Evolutionary conservation across 345 rosid species (phyloP).

Genomic region (Microcos paniculata): DNA sequence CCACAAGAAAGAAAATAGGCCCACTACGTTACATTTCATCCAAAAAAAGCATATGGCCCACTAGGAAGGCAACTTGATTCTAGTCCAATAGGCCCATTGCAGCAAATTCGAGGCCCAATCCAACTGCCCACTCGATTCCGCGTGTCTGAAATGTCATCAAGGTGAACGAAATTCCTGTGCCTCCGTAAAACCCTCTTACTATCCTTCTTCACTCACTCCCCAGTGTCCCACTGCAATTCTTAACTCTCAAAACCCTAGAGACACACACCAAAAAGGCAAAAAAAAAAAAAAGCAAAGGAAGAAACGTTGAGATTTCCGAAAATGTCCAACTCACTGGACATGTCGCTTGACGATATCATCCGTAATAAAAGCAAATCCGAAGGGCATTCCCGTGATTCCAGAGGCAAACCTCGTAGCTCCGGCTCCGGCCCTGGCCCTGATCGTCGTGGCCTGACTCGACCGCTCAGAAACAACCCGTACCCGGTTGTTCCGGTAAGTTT

Average conservation of each 20-base stretch:
- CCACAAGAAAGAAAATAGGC: not conserved
- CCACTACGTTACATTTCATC: too few relatives aligned
- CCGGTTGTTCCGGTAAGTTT: slow-evolving; percentile 7
- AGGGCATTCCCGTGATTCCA: slow-evolving; percentile 1
- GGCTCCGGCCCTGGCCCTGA: slow-evolving; percentile 4
- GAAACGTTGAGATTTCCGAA: not conserved
- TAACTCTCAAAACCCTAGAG: not conserved
- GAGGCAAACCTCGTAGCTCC: not conserved
- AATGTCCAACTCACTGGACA: slow-evolving; percentile 11
- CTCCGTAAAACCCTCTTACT: not conserved
- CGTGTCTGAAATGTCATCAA: not conserved
- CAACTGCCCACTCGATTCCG: not conserved
- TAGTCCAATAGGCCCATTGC: not conserved
- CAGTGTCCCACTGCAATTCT: too few relatives aligned
- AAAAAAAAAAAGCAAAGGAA: not conserved
- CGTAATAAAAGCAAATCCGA: slow-evolving; percentile 5
- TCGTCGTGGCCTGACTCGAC: not conserved
- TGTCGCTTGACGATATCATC: slow-evolving; percentile 16
- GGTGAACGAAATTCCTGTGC: not conserved
- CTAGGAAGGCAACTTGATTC: not conserved
- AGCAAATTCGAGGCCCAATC: not conserved
- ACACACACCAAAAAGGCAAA: not conserved
- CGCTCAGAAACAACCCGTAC: slow-evolving; percentile 1
- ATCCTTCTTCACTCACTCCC: not conserved
- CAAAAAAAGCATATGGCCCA: not conserved